A percentile compares a stretch with the other conserved stretches of the same genome.
Conservation (phyloP, 768 basidiomycete species). For the Phlegmacium glaucopus region DNA sequence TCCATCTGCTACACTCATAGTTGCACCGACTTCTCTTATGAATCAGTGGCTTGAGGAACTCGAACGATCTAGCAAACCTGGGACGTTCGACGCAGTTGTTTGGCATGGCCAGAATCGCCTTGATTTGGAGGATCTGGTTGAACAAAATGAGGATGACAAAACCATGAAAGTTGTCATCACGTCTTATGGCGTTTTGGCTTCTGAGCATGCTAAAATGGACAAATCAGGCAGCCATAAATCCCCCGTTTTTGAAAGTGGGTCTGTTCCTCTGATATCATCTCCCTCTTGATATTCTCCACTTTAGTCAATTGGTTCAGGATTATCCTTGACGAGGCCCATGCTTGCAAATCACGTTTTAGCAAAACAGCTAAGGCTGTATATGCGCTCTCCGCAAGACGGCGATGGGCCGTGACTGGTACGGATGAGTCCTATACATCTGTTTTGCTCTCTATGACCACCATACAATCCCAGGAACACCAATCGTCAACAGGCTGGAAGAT, state of each 20-base stretch:
- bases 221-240: slow-evolving; percentile 45
- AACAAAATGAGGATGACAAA: slow-evolving; percentile 46
- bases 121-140: slow-evolving; percentile 60
- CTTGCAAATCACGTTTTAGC: slow-evolving; percentile 86
- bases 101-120: slow-evolving; percentile 89
- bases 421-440: background rate
- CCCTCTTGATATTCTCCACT: slow-evolving; percentile 1
- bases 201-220: slow-evolving; percentile 75
- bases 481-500: slow-evolving; percentile 92
- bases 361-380: slow-evolving; percentile 89
- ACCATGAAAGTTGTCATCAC: slow-evolving; percentile 81
- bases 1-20: slow-evolving; percentile 75
- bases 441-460: background rate
- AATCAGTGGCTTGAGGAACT: slow-evolving; percentile 95
- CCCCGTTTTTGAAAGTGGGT: slow-evolving; percentile 69
- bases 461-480: slow-evolving; percentile 68
- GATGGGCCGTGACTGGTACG: slow-evolving; percentile 88
- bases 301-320: slow-evolving; percentile 79
- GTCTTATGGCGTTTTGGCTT: slow-evolving; percentile 88
- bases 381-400: slow-evolving; percentile 69
- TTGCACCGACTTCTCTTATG: slow-evolving; percentile 88
- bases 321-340: slow-evolving; percentile 92
- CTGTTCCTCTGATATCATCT: background rate
- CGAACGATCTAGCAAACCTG: slow-evolving; percentile 74
- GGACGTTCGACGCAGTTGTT: slow-evolving; percentile 60